A percentile compares a stretch with the other conserved stretches of the same genome.
These are phyloP conservation scores for Hypomontagnella monticulosa DNA, from an alignment of 495 filamentous ascomycete species.

Conservation along the genomic window DNA sequence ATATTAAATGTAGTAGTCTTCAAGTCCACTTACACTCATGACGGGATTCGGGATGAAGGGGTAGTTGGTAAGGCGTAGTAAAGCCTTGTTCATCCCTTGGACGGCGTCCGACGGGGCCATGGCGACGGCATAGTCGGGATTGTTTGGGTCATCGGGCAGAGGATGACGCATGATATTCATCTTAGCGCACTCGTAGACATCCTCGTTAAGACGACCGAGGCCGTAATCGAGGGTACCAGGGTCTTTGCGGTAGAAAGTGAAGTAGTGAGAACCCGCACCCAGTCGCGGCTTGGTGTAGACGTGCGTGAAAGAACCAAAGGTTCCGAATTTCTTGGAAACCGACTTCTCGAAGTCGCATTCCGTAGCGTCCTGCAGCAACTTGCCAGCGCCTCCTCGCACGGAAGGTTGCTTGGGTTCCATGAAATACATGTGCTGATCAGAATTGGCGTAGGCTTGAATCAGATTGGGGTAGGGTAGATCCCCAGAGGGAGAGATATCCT, in stretches of 20 bases:
- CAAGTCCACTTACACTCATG: conserved; percentile 32
- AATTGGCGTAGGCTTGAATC: not conserved
- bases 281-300: not conserved
- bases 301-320: conserved; percentile 16
- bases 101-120: not conserved
- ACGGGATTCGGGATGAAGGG: conserved; percentile 16
- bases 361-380: no score
- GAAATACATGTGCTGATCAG: conserved; percentile 4
- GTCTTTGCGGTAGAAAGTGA: conserved; percentile 18
- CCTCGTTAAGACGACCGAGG: conserved; percentile 16
- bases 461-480: conserved; percentile 20
- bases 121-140: conserved; percentile 10
- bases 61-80: conserved; percentile 26
- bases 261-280: not conserved
- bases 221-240: conserved; percentile 22
- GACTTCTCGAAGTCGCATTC: not conserved
- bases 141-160: not conserved
- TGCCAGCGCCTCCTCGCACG: not conserved
- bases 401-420: conserved; percentile 9
- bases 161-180: conserved; percentile 30
- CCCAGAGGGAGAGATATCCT: not conserved
- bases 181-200: conserved; percentile 12
- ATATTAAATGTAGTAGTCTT: not conserved
- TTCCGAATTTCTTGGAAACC: not conserved
- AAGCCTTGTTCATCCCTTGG: not conserved